Base-by-base conservation (phyloP, 2,329 filamentous ascomycete species). In the Colletotrichum kahawae region DNA sequence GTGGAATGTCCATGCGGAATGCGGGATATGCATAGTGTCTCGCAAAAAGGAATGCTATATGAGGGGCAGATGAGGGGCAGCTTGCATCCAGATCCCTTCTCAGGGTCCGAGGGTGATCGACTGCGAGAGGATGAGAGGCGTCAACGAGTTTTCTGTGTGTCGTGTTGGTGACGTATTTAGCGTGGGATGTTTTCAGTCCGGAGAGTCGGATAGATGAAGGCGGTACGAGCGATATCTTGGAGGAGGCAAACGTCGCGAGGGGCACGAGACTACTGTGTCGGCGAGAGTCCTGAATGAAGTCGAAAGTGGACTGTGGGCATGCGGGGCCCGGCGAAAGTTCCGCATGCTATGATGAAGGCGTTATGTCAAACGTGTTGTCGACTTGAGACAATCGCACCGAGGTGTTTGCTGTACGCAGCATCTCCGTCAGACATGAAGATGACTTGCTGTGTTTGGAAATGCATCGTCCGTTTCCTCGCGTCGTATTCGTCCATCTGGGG, bases 271-370 rank as follows among this genome's bases (percentile, higher is more conserved):
- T 59, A 54, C 67, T 36, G 21, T 64, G 29, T 62, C n/a, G 33
- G 43, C 59, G 4, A 71, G 10, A 59, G 36, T 59, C 29, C 60
- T 67, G 38, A 16, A 67, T n/a, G 38, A 56, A 51, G 56, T 54
- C 43, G 43, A 51, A 51, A 51, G 43, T 51, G 43, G 43, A 51
- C 43, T 21, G 43, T 51, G 43, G 51, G 60, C 48, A 33, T 18
- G 27, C 12, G 59, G 43, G 54, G 36, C n/a, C 24, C 68, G 31
- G 63, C 27, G 10, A 57, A 24, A 38, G 57, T 72, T 67, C 48
- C 70, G 73, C 64, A 73, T 73, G 63, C 24, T 73, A 57, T 75
- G 57, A 72, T 75, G 73, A 66, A 68, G 31, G 64, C 21, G 57
- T 68, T 65, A 36, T 65, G 57, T 65, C 69, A 75, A 73, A 51